phyloP scores from a whole-genome alignment of 352 stramenopile species.

The Plasmopara viticola region DNA sequence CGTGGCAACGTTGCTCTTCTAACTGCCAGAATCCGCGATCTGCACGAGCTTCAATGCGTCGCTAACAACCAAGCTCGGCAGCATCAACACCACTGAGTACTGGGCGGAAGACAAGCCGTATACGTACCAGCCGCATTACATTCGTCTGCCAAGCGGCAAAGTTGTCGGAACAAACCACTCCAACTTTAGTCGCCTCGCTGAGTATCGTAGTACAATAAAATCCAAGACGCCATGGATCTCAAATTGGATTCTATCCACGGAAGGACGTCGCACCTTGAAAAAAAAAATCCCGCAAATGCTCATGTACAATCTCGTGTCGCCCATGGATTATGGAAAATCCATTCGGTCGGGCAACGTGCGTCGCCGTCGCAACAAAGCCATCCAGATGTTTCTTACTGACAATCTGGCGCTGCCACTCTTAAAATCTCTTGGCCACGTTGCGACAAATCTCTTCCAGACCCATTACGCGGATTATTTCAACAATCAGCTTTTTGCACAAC shows the following conservation, averaged over 20 bases:
- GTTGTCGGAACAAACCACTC: slow-evolving; percentile 25
- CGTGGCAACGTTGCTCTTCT: slow-evolving; percentile 3
- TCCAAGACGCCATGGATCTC: slow-evolving; percentile 27
- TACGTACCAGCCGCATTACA: slow-evolving; percentile 30
- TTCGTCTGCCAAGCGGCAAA: slow-evolving; percentile 35
- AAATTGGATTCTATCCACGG: slow-evolving; percentile 25
- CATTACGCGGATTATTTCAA: slow-evolving; percentile 40
- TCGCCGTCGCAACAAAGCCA: slow-evolving; percentile 28
- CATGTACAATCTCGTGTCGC: slow-evolving; percentile 50
- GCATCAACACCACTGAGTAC: slow-evolving; percentile 24
- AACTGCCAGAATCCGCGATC: not conserved
- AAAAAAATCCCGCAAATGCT: slow-evolving; percentile 26
- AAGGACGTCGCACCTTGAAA: slow-evolving; percentile 24
- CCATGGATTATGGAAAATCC: slow-evolving; percentile 33
- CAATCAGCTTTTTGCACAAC: slow-evolving; percentile 22
- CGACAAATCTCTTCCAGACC: slow-evolving; percentile 27
- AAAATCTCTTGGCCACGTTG: slow-evolving; percentile 25
- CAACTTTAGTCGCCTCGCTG: slow-evolving; percentile 14
- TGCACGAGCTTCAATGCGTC: slow-evolving; percentile 4
- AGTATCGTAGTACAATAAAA: slow-evolving; percentile 16
- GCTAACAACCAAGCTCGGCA: not conserved
- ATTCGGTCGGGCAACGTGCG: slow-evolving; percentile 28
- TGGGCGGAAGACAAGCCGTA: slow-evolving; percentile 48
- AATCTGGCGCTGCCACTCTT: slow-evolving; percentile 31
- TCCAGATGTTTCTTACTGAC: slow-evolving; percentile 32